Percentiles rank a stretch among this genome's conserved stretches.
Conservation (phyloP, 169 alveolate species). For the Miamiensis avidus region DNA sequence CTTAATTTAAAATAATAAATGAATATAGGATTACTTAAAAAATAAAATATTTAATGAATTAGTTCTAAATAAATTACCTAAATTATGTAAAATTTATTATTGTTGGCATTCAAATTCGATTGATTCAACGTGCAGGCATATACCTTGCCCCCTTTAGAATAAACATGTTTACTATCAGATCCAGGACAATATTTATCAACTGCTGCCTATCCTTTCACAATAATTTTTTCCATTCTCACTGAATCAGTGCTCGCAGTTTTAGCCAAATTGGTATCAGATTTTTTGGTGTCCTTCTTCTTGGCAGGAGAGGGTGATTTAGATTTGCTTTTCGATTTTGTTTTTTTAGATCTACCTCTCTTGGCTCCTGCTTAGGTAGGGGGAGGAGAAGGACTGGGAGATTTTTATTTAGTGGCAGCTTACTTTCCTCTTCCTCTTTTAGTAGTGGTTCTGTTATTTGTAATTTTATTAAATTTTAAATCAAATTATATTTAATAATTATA, state of each 20-base stretch:
- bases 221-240: background rate
- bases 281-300: background rate
- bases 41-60: constrained; percentile 73
- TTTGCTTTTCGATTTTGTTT: background rate
- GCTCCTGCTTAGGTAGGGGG: background rate
- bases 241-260: background rate
- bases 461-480: too few species aligned
- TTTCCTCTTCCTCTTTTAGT: too few species aligned
- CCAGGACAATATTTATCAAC: constrained; percentile 44
- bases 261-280: background rate
- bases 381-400: background rate
- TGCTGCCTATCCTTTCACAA: constrained; percentile 20
- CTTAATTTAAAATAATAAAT: too few species aligned
- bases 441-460: too few species aligned
- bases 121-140: constrained; percentile 51
- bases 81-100: constrained; percentile 39
- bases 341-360: background rate
- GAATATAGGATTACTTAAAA: too few species aligned
- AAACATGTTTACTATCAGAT: constrained; percentile 18
- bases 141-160: constrained; percentile 38
- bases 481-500: too few species aligned
- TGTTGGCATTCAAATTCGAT: constrained; percentile 43
- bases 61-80: constrained; percentile 49
- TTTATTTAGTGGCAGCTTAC: background rate
- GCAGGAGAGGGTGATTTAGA: background rate